A percentile compares a stretch with the other conserved stretches of the same genome.
These are phyloP conservation scores for Herpotrichia juniperi DNA, from an alignment of 2,329 filamentous ascomycete genomes.

Conservation along the genomic window DNA sequence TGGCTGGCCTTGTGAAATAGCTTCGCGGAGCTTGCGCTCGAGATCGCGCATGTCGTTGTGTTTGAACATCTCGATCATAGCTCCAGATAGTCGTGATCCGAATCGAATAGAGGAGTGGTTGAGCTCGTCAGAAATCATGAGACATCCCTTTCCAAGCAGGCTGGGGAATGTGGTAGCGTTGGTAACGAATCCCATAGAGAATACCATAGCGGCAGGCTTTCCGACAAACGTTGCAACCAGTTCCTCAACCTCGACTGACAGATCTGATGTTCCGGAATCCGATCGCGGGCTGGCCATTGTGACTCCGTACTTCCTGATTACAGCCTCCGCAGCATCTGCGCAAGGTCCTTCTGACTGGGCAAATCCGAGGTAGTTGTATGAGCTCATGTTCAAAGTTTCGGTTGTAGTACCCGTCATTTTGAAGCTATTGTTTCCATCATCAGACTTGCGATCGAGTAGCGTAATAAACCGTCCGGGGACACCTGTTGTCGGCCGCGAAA, in stretches of 20 bases:
- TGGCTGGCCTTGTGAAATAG: slow-evolving; percentile 94
- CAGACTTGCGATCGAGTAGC: slow-evolving; percentile 85
- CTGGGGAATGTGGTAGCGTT: slow-evolving; percentile 93
- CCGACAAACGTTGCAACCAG: slow-evolving; percentile 90
- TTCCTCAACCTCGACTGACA: slow-evolving; percentile 87
- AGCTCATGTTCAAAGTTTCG: slow-evolving; percentile 97
- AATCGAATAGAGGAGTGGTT: slow-evolving; percentile 98
- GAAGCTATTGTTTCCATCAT: slow-evolving; percentile 92
- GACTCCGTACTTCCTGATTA: slow-evolving; percentile 83
- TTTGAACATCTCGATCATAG: slow-evolving; percentile 95
- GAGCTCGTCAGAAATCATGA: slow-evolving; percentile 95
- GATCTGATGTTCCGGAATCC: slow-evolving; percentile 85
- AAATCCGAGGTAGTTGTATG: slow-evolving; percentile 99
- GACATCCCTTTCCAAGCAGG: slow-evolving; percentile 87
- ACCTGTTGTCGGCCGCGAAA: slow-evolving; percentile 88
- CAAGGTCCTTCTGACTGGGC: slow-evolving; percentile 97
- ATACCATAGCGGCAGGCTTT: slow-evolving; percentile 93
- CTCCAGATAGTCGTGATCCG: slow-evolving; percentile 89
- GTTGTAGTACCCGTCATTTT: slow-evolving; percentile 87
- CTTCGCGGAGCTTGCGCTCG: slow-evolving; percentile 84
- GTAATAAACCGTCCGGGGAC: slow-evolving; percentile 95
- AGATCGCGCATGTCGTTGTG: slow-evolving; percentile 95
- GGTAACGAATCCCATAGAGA: slow-evolving; percentile 98
- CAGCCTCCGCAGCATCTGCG: slow-evolving; percentile 88
- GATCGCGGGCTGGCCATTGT: slow-evolving; percentile 80